These are phyloP conservation scores for Mucor saturninus DNA, from an alignment of 371 early-diverging fungal species.

Conservation along the genomic window DNA sequence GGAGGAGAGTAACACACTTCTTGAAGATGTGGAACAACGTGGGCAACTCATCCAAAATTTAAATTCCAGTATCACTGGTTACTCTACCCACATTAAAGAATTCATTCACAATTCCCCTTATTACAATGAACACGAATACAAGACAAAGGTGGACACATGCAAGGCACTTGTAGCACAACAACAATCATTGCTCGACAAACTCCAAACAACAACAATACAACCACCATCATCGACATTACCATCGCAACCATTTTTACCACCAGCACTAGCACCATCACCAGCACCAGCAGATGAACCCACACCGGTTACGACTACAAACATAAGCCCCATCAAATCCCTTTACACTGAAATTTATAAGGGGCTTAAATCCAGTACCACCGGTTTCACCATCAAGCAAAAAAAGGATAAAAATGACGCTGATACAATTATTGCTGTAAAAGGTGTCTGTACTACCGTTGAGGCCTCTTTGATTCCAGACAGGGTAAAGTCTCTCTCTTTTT, in stretches of 20 bases:
- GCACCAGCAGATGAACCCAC: not conserved
- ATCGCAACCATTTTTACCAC: no score
- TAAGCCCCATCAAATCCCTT: not conserved
- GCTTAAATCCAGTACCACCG: constrained; percentile 3
- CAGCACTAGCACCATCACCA: not conserved
- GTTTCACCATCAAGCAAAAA: constrained; percentile 15
- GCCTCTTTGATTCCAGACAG: constrained; percentile 14
- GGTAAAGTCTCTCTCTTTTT: not conserved
- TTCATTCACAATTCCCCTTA: not conserved
- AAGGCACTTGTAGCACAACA: constrained; percentile 20
- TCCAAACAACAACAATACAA: not conserved
- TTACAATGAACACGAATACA: not conserved
- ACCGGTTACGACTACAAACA: not conserved
- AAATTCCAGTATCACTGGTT: constrained; percentile 13
- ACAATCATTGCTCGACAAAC: constrained; percentile 10
- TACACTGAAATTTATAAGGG: not conserved
- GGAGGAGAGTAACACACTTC: no score
- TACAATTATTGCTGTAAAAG: constrained; percentile 21
- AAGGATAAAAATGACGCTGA: constrained; percentile 15
- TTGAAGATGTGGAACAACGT: constrained; percentile 5
- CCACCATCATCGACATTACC: not conserved
- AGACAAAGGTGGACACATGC: constrained; percentile 11
- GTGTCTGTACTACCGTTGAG: constrained; percentile 23
- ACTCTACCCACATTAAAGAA: constrained; percentile 20
- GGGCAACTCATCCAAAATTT: constrained; percentile 11